Percentiles rank a stretch among this genome's conserved stretches.
These are phyloP conservation scores for Mortierella sp. DNA, from an alignment of 371 early-diverging fungal genomes.

Conservation along the genomic window DNA sequence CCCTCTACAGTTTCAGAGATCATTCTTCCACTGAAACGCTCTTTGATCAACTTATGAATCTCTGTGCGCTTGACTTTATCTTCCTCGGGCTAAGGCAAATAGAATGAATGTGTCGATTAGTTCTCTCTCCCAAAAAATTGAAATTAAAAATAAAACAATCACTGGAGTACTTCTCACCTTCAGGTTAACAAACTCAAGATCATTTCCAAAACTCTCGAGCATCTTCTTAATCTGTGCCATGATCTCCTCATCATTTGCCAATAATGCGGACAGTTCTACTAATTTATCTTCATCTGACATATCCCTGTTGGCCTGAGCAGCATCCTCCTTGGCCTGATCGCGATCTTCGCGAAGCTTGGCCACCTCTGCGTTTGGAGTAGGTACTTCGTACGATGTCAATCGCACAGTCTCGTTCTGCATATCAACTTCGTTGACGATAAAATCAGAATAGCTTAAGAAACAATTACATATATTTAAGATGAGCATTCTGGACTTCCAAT, in stretches of 20 bases:
- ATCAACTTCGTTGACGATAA: conserved; percentile 95
- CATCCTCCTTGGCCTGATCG: conserved; percentile 33
- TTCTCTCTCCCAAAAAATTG: not conserved
- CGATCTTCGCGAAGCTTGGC: conserved; percentile 27
- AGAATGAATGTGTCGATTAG: no score
- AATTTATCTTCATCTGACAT: conserved; percentile 39
- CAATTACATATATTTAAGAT: not conserved
- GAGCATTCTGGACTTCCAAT: not conserved
- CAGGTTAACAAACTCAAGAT: conserved; percentile 48
- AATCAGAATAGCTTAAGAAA: conserved; percentile 75
- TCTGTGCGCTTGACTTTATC: conserved; percentile 67
- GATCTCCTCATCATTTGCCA: conserved; percentile 48
- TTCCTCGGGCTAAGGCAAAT: conserved; percentile 38
- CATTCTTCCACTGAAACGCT: conserved; percentile 60
- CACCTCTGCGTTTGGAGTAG: conserved; percentile 26
- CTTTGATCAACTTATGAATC: conserved; percentile 68
- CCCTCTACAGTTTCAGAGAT: conserved; percentile 66
- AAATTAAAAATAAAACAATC: not conserved
- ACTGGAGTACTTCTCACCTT: conserved; percentile 34
- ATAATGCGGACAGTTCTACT: conserved; percentile 23
- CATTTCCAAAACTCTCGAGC: conserved; percentile 57
- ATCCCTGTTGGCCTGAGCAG: conserved; percentile 38
- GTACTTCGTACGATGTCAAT: conserved; percentile 63
- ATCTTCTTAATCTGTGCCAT: conserved; percentile 57
- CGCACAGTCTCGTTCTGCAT: conserved; percentile 78